Evolutionary conservation across 116 monocot species (phyloP).

Genomic region (Posidonia oceanica): DNA sequence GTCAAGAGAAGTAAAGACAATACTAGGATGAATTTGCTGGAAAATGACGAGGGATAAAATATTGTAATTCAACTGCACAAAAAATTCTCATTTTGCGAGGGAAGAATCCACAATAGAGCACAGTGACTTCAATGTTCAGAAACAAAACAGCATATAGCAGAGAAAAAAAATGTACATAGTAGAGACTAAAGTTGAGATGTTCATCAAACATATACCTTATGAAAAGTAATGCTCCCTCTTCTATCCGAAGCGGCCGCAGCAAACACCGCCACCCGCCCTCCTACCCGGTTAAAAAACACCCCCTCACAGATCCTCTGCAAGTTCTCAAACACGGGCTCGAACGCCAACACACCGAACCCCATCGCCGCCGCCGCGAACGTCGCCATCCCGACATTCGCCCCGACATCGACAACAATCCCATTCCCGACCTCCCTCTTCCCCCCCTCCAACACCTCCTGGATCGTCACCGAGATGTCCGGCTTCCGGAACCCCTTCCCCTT

Average conservation of each 20-base stretch:
- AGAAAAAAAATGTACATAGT: not conserved
- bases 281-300: slow-evolving; percentile 57
- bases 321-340: slow-evolving; percentile 92
- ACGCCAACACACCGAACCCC: slow-evolving; percentile 70
- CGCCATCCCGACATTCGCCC: slow-evolving; percentile 95
- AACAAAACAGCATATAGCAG: too few species aligned
- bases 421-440: slow-evolving; percentile 10
- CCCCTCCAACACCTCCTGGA: slow-evolving; percentile 57
- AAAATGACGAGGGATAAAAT: too few species aligned
- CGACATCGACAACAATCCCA: slow-evolving; percentile 65
- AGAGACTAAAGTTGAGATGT: too few species aligned
- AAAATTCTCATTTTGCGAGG: too few species aligned
- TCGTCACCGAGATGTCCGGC: slow-evolving; percentile 69
- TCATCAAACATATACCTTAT: slow-evolving; percentile 45
- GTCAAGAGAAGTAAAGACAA: too few species aligned
- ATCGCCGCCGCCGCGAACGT: slow-evolving; percentile 82
- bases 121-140: too few species aligned
- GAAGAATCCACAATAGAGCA: too few species aligned
- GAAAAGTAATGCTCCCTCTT: slow-evolving; percentile 74
- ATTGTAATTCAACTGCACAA: too few species aligned
- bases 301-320: slow-evolving; percentile 79
- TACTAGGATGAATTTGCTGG: too few species aligned
- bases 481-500: slow-evolving; percentile 77
- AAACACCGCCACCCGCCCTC: slow-evolving; percentile 51
- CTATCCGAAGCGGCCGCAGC: slow-evolving; percentile 74